Conservation (phyloP, 345 rosid genomes). For the Sonneratia alba region DNA sequence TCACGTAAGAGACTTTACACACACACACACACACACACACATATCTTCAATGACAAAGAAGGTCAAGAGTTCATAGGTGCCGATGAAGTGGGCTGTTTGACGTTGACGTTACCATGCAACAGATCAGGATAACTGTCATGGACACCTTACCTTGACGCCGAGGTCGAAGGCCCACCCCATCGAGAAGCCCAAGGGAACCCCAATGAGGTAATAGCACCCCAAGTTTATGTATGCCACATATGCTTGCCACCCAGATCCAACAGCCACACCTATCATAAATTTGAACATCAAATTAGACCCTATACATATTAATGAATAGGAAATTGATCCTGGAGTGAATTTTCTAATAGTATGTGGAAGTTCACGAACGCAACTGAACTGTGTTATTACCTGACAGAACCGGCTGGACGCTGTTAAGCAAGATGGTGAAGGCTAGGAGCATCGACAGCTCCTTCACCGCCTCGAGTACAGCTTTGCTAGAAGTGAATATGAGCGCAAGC, state of each 20-base stretch:
- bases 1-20: too few relatives aligned
- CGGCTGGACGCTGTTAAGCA: conserved; percentile 86
- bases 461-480: conserved; percentile 40
- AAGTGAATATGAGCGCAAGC: conserved; percentile 46
- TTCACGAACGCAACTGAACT: too few relatives aligned
- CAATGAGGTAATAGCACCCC: conserved; percentile 76
- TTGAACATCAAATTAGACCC: not conserved
- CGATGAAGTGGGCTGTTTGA: too few relatives aligned
- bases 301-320: too few relatives aligned
- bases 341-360: too few relatives aligned
- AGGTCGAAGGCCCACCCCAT: conserved; percentile 84
- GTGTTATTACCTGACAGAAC: conserved; percentile 55
- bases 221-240: conserved; percentile 83
- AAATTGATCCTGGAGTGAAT: too few relatives aligned
- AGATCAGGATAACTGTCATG: too few relatives aligned
- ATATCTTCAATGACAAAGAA: too few relatives aligned
- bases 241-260: conserved; percentile 96
- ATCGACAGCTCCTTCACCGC: conserved; percentile 53
- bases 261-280: conserved; percentile 58
- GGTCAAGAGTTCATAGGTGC: too few relatives aligned
- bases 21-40: too few relatives aligned
- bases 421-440: conserved; percentile 62
- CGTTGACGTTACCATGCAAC: too few relatives aligned
- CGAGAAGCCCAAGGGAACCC: conserved; percentile 64
- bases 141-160: conserved; percentile 64